Evolutionary conservation across 23 red algal species (phyloP), one percentile per base, ranked within the genome.

Genomic region (Gracilaria caudata): DNA sequence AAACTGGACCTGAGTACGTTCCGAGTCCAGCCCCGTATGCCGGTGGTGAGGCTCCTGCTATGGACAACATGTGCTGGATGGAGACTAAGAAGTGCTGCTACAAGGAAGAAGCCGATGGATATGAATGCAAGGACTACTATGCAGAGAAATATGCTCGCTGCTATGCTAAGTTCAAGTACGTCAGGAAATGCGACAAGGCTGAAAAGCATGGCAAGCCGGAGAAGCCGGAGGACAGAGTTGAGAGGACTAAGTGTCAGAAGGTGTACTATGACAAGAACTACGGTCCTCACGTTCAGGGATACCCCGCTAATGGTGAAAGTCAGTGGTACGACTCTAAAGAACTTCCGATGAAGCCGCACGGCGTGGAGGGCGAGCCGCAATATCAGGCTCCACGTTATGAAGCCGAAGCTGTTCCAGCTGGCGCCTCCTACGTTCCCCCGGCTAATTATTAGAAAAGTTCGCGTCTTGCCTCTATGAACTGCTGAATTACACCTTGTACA

Each of bases 61-160:
- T 47, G 70, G 70, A 75, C n/a, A 75, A 75, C 43, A 75, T 75
- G 70, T 86, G 82, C 41, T 86, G 82, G 82, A 86, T 72, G 49
- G 82, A 86, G 47, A 72, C 82, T 23, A 86, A 86, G 49, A 86
- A 56, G 35, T 86, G 82, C 65, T 86, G 82, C 45, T 86, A 56
- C 26, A 20, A 37, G 13, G 82, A 86, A 75, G 32, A 86, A 35
- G 65, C 61, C 24, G 82, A 86, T 46, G 82, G 82, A n/a, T 86
- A 86, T 26, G 65, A 86, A 60, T 86, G 82, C 28, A 49, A 56
- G 82, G 82, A 86, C 26, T 64, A 86, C 30, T 86, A 86, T 57
- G 41, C 82, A 2, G 32, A 55, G 1, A 86, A 72, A 57, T 68
- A 86, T 26, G 37, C 82, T 36, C 61, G 82, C 19, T 86, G 82